Evolutionary conservation across 257 asterid species (phyloP).

Genomic region (Ophiorrhiza pumila): DNA sequence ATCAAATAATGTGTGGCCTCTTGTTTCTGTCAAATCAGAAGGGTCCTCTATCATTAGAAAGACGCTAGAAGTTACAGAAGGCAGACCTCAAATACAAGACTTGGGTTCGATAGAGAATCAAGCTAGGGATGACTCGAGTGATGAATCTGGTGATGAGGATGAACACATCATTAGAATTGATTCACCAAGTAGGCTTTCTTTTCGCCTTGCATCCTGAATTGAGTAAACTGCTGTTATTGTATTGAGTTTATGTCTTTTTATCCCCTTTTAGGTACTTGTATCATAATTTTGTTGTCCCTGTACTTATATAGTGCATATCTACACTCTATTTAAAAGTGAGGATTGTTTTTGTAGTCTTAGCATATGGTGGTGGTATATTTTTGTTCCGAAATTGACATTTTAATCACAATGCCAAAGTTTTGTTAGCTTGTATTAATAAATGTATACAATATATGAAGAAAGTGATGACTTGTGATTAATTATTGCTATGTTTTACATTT

Average conservation of each 20-base stretch:
- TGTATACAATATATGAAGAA: too few relatives aligned
- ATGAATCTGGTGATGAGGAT: conserved; percentile 84
- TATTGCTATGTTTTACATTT: too few relatives aligned
- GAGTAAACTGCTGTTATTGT: not conserved
- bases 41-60: conserved; percentile 53
- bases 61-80: conserved; percentile 33
- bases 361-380: too few relatives aligned
- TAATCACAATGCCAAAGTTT: too few relatives aligned
- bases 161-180: conserved; percentile 74
- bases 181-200: conserved; percentile 72
- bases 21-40: conserved; percentile 65
- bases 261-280: not conserved
- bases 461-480: too few relatives aligned
- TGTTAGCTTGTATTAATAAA: too few relatives aligned
- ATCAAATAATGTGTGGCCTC: conserved; percentile 22
- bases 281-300: not conserved
- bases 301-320: not conserved
- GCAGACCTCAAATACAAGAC: conserved; percentile 20
- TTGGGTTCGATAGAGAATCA: conserved; percentile 25
- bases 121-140: conserved; percentile 53
- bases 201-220: conserved; percentile 37
- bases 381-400: too few relatives aligned
- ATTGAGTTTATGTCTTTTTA: not conserved
- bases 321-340: too few relatives aligned
- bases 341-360: too few relatives aligned